A percentile compares a stretch with the other conserved stretches of the same genome.
These are phyloP conservation scores for Tolypocladium nubicola DNA, from an alignment of 2,329 filamentous ascomycete species.

Conservation along the genomic window DNA sequence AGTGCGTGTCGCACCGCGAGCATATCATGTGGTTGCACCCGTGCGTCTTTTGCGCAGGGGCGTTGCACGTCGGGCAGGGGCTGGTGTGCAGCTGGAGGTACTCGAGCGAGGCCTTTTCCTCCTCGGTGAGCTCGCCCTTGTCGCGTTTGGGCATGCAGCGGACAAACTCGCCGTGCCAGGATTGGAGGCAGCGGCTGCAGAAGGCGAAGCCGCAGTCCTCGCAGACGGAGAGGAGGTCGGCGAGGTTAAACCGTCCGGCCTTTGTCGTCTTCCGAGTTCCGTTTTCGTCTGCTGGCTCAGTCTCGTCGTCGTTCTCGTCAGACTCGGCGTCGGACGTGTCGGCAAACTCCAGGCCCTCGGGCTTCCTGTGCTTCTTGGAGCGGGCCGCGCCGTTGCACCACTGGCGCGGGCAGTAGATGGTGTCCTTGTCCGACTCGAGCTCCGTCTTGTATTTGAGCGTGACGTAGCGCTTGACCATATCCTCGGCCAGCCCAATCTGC, in stretches of 20 bases:
- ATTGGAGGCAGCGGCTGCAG: slow-evolving; percentile 56
- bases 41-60: slow-evolving; percentile 78
- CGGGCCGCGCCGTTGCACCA: slow-evolving; percentile 89
- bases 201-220: slow-evolving; percentile 87
- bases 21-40: slow-evolving; percentile 98
- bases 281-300: slow-evolving; percentile 12
- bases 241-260: slow-evolving; percentile 26
- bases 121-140: slow-evolving; percentile 62
- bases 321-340: slow-evolving; percentile 44
- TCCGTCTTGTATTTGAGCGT: slow-evolving; percentile 85
- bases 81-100: slow-evolving; percentile 77
- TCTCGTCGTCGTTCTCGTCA: slow-evolving; percentile 35
- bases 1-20: slow-evolving; percentile 80
- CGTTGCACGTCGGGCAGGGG: slow-evolving; percentile 77
- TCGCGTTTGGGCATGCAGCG: slow-evolving; percentile 58
- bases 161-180: slow-evolving; percentile 86
- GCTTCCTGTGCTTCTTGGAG: slow-evolving; percentile 63
- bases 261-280: slow-evolving; percentile 12
- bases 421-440: slow-evolving; percentile 83
- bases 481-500: slow-evolving; percentile 60
- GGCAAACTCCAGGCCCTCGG: slow-evolving; percentile 50
- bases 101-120: slow-evolving; percentile 77
- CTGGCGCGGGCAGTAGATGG: slow-evolving; percentile 80
- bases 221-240: slow-evolving; percentile 70
- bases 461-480: slow-evolving; percentile 75